These are phyloP conservation scores for Pyrrhoderma noxium DNA, from an alignment of 1,284 basidiomycete genomes.

Conservation along the genomic window DNA sequence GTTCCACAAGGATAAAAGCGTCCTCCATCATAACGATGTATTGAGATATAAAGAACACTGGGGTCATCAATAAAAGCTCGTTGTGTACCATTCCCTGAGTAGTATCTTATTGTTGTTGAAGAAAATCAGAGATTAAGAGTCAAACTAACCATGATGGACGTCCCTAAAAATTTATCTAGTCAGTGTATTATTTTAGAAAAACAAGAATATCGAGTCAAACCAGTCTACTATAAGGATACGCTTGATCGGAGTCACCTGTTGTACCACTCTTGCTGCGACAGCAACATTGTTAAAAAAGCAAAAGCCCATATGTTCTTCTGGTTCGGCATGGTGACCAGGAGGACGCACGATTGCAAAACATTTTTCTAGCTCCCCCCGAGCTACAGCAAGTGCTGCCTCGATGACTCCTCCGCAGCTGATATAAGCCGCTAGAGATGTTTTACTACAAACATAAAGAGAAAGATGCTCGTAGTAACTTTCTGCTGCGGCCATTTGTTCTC, in stretches of 20 bases:
- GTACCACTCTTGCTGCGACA: constrained; percentile 80
- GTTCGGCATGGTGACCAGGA: constrained; percentile 98
- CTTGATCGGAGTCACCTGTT: constrained; percentile 59
- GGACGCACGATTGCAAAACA: constrained; percentile 94
- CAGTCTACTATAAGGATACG: constrained; percentile 93
- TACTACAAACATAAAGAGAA: constrained; percentile 87
- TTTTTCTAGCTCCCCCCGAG: constrained; percentile 74
- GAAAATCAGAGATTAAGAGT: constrained; percentile 2
- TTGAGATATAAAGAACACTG: constrained; percentile 88
- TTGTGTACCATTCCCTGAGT: constrained; percentile 90
- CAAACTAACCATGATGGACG: constrained; percentile 81
- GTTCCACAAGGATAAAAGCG: constrained; percentile 89
- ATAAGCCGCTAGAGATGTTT: constrained; percentile 79
- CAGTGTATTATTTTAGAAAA: too few species aligned
- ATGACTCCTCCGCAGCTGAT: constrained; percentile 94
- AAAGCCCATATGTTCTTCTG: constrained; percentile 97
- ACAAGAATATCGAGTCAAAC: too few species aligned
- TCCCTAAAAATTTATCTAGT: too few species aligned
- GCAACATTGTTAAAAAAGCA: constrained; percentile 99
- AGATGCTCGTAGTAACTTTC: constrained; percentile 79
- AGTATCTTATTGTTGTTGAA: constrained; percentile 14
- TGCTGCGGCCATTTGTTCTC: constrained; percentile 67
- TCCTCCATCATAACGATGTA: constrained; percentile 92
- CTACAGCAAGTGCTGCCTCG: constrained; percentile 85
- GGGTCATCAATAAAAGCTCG: constrained; percentile 90